Evolutionary conservation across 1,284 basidiomycete species (phyloP), one percentile per base, ranked within the genome.

Genomic region (Phellinidium pouzarii): DNA sequence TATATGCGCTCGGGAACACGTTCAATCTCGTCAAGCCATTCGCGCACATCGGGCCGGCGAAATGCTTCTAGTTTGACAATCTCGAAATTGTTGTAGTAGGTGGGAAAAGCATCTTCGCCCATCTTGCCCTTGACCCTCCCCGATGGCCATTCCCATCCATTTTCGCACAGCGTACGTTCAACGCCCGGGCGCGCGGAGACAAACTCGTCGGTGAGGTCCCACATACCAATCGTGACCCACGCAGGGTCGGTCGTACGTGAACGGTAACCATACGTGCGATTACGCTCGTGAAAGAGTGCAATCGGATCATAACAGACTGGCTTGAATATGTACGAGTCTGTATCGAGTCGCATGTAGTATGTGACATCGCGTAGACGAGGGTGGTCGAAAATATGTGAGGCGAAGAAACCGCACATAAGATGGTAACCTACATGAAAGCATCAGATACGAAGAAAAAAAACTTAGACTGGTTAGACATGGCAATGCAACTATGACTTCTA

Each of bases 271-370:
- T 48, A 48, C 34, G 47, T 37, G 8, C 34, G 29, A 9, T 48
- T 48, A 20, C 25, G 36, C 17, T 6, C 17, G 29, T 55, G 44
- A 43, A 55, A 52, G 27, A 52, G 11, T 14, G 52, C 50, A 26
- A 55, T 46, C n/a, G 54, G 54, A 19, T 55, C 54, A 31, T 55
- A 55, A 44, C 54, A 55, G 14, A 55, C 38, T 31, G 43, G 54
- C 29, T 44, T 36, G 7, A 36, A 36, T n/a, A 55, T 52, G 17
- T 40, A 45, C 4, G 54, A 55, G 37, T 52, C 54, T 3, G 54
- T 52, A 44, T 55, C 54, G 11, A 55, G 23, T 11, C 54, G 54
- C 54, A 55, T 41, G 54, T 47, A 52, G 37, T 55, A 55, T 14
- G 54, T 55, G 7, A 55, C 43, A 40, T 48, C 45, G 9, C 29